Conservation (phyloP, 164 flowering plant species). For the Dillenia turbinata region DNA sequence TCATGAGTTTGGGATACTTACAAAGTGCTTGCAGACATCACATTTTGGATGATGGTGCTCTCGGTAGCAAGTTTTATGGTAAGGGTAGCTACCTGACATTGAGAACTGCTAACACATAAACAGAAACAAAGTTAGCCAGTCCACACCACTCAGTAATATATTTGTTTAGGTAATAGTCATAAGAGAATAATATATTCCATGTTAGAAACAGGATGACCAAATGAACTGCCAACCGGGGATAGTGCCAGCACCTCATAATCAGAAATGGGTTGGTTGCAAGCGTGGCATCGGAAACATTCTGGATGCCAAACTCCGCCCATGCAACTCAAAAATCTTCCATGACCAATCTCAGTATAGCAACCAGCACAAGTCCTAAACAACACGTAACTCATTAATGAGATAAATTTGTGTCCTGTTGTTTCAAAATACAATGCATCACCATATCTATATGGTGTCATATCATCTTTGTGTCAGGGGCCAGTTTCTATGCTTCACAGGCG, state of each 20-base stretch:
- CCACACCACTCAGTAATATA: not conserved
- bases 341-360: conserved; percentile 82
- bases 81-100: conserved; percentile 71
- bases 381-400: not conserved
- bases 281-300: conserved; percentile 89
- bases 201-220: not conserved
- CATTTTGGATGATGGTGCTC: conserved; percentile 91
- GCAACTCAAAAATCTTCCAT: conserved; percentile 89
- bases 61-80: conserved; percentile 88
- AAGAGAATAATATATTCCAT: not conserved
- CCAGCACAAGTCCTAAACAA: conserved; percentile 77
- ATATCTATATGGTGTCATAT: not conserved
- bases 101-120: conserved; percentile 58
- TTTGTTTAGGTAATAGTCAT: not conserved
- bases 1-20: conserved; percentile 30
- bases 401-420: no score
- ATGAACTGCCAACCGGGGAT: not conserved
- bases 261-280: conserved; percentile 76
- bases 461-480: not conserved
- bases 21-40: conserved; percentile 87
- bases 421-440: no score
- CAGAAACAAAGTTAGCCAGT: conserved; percentile 6
- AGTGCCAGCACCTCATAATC: conserved; percentile 73
- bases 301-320: conserved; percentile 96
- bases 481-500: not conserved